Conservation (phyloP, 2,329 filamentous ascomycete genomes). For the Talaromyces sp. region DNA sequence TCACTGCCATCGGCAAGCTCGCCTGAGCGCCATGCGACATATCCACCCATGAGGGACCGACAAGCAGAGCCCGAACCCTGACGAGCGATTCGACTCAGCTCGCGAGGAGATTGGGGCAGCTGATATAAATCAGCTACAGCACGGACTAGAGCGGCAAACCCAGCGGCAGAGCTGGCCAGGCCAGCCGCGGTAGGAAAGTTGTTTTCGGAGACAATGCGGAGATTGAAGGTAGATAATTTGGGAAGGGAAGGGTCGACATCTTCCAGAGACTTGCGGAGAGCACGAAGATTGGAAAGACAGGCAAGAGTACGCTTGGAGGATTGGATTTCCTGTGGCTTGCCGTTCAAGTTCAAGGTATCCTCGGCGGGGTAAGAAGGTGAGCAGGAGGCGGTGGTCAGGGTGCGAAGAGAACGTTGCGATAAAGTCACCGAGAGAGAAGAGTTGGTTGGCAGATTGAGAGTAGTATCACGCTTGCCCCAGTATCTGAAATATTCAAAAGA, state of each 20-base stretch:
- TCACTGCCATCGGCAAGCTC: slow-evolving; percentile 76
- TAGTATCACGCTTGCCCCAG: slow-evolving; percentile 96
- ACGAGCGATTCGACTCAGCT: slow-evolving; percentile 84
- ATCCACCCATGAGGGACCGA: slow-evolving; percentile 89
- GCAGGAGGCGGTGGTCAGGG: slow-evolving; percentile 93
- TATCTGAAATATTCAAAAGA: slow-evolving; percentile 54
- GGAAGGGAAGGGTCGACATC: slow-evolving; percentile 71
- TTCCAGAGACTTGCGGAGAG: slow-evolving; percentile 77
- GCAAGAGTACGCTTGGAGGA: slow-evolving; percentile 89
- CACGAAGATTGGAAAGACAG: slow-evolving; percentile 83
- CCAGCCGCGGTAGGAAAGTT: slow-evolving; percentile 99
- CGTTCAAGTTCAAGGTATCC: slow-evolving; percentile 82
- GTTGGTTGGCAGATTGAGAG: slow-evolving; percentile 96
- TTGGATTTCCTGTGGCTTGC: slow-evolving; percentile 74
- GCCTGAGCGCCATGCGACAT: slow-evolving; percentile 92
- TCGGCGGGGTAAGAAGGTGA: slow-evolving; percentile 67
- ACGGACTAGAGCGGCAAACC: slow-evolving; percentile 69
- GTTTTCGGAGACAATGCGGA: slow-evolving; percentile 92
- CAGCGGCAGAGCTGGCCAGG: slow-evolving; percentile 68
- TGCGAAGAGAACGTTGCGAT: slow-evolving; percentile 89
- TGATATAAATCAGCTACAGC: slow-evolving; percentile 89
- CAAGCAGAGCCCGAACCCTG: slow-evolving; percentile 96
- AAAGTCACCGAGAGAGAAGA: slow-evolving; percentile 96
- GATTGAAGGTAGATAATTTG: slow-evolving; percentile 73
- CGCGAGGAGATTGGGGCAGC: slow-evolving; percentile 76